These are phyloP conservation scores for Heterobasidion parviporum DNA, from an alignment of 1,284 basidiomycete genomes.

Conservation along the genomic window DNA sequence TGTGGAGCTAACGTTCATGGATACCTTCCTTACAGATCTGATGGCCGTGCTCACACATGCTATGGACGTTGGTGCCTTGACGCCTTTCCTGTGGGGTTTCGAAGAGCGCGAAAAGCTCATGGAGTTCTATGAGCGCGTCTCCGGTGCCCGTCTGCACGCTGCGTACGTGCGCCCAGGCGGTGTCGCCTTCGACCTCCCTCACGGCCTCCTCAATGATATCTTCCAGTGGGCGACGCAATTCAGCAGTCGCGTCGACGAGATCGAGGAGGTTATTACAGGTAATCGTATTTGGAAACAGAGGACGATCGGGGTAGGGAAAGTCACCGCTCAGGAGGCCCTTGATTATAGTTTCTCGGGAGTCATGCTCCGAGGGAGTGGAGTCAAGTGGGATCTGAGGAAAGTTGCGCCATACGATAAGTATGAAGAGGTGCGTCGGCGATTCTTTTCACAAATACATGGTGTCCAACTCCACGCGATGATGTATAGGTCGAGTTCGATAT, in stretches of 20 bases:
- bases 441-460: neutral
- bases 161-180: conserved; percentile 99
- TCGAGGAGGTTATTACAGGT: conserved; percentile 95
- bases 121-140: conserved; percentile 99
- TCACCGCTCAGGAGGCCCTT: conserved; percentile 89
- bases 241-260: conserved; percentile 85
- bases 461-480: neutral
- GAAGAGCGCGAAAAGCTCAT: conserved; percentile 99
- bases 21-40: conserved; percentile 46
- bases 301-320: conserved; percentile 86
- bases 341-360: conserved; percentile 96
- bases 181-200: conserved; percentile 96
- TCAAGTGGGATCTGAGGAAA: conserved; percentile 95
- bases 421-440: conserved; percentile 57
- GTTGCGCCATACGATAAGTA: conserved; percentile 95
- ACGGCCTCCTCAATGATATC: conserved; percentile 94
- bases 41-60: conserved; percentile 97
- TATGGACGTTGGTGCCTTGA: conserved; percentile 96
- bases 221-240: conserved; percentile 98
- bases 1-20: neutral
- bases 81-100: conserved; percentile 99
- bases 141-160: conserved; percentile 93
- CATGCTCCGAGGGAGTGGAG: conserved; percentile 91
- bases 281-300: conserved; percentile 98
- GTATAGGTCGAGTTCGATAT: conserved; percentile 90